Conservation (phyloP, 2,329 filamentous ascomycete species). For the Clonostachys sp. region DNA sequence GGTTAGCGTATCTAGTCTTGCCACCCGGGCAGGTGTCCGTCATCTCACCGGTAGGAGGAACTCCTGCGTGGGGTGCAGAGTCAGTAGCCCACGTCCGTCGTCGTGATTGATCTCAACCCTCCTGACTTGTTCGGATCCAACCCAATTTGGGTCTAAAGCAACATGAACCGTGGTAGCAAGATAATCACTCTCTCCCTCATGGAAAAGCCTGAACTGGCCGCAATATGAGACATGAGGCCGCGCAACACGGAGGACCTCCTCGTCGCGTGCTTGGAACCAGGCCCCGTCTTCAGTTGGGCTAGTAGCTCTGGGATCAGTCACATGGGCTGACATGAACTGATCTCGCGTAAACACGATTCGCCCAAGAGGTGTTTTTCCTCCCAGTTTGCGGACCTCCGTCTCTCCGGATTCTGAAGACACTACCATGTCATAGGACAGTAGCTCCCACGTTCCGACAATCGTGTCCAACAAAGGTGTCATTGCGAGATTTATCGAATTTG, state of each 20-base stretch:
- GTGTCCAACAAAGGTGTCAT: background rate
- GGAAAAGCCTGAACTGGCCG: background rate
- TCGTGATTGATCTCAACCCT: background rate
- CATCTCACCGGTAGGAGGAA: background rate
- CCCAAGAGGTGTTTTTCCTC: background rate
- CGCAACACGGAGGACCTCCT: background rate
- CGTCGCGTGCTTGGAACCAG: background rate
- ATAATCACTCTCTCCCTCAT: background rate
- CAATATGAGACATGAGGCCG: background rate
- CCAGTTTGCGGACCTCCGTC: background rate
- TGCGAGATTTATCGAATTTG: background rate
- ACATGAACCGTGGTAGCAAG: background rate
- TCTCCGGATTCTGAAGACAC: background rate
- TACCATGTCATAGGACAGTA: background rate
- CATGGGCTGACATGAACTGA: background rate
- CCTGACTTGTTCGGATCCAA: background rate
- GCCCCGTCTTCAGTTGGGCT: background rate
- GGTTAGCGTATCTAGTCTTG: background rate
- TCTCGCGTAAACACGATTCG: background rate
- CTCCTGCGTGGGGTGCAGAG: background rate
- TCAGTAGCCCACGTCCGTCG: background rate
- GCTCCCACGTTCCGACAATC: background rate
- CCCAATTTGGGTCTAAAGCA: background rate
- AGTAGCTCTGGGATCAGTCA: background rate
- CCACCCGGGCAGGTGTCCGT: background rate